Base-by-base conservation (phyloP, 805 yeast species). In the Candida ulmi region DNA sequence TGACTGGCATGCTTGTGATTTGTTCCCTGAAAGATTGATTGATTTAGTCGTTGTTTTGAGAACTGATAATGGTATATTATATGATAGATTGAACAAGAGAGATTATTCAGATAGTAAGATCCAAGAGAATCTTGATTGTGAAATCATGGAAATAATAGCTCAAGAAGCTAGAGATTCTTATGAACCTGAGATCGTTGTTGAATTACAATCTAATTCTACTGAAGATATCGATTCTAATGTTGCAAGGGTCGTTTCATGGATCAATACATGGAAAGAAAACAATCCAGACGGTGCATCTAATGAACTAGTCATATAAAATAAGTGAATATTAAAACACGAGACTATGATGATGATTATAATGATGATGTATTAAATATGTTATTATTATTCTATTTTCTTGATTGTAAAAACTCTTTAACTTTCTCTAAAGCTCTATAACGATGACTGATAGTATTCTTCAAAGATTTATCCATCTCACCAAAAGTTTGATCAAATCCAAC, bases 1-100 rank as follows among this genome's bases (percentile, higher is more conserved):
- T 11, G 99, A 93, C 61, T 93, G 99, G 99, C 99, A 93, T 59
- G 93, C 91, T 33, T 88, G 95, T 63, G 99, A 93, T 55, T 76
- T 87, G 17, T 91, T 93, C 57, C 98, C 98, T 1, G 98, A 88
- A 57, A 68, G 95, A 50, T 74, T 88, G 58, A 85, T 93, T 37
- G 99, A 93, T 61, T 69, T 93, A 45, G 98, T 93, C 6, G 83
- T 88, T 30, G 99, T 93, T 1, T 69, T 93, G 40, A 71, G 90
- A 47, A 80, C 95, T 33, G 83, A 85, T 54, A 88, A 85, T 53
- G 64, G 79, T 13, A 61, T 68, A 1, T 71, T 93, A 19, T 83
- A 72, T 60, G 95, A 88, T 38, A 72, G 99, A 52, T 68, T 93
- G 50, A 67, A 69, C 44, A 73, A 76, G 43, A 74, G 99, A 60